Conservation (phyloP, 2,329 filamentous ascomycete genomes). For the Penicillium capsulatum region DNA sequence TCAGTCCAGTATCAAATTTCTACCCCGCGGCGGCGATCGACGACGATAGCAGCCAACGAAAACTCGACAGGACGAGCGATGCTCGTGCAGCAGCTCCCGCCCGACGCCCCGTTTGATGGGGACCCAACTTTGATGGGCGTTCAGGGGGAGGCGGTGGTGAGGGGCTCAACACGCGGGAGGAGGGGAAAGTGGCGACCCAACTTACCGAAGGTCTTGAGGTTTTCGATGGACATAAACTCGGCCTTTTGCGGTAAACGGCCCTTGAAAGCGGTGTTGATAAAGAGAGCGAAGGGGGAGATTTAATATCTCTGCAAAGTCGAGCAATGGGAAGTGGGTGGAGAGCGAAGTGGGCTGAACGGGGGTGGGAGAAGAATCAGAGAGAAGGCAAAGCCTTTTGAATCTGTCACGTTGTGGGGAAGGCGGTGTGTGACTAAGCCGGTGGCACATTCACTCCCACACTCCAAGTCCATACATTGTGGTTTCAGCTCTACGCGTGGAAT, state of each 20-base stretch:
- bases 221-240: constrained; percentile 99
- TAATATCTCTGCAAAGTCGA: constrained; percentile 28
- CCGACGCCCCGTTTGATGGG: no score
- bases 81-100: no score
- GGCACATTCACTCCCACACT: no score
- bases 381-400: constrained; percentile 38
- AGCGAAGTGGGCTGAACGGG: constrained; percentile 18
- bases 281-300: constrained; percentile 30
- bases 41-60: no score
- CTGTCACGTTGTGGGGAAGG: constrained; percentile 31
- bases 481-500: no score
- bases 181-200: constrained; percentile 33
- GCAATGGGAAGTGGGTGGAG: constrained; percentile 21
- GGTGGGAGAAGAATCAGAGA: constrained; percentile 28
- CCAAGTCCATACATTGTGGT: no score
- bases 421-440: constrained; percentile 33
- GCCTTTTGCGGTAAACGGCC: constrained; percentile 56
- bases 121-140: no score
- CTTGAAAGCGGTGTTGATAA: constrained; percentile 39
- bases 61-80: neutral
- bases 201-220: constrained; percentile 92
- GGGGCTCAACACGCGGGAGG: constrained; percentile 4
- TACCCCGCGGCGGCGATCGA: constrained; percentile 35
- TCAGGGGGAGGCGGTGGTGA: neutral
- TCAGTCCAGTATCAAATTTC: constrained; percentile 26